Evolutionary conservation across 306 rosid genomes (phyloP), one percentile per base, ranked within the genome.

Genomic region (Pachyrhizus erosus): DNA sequence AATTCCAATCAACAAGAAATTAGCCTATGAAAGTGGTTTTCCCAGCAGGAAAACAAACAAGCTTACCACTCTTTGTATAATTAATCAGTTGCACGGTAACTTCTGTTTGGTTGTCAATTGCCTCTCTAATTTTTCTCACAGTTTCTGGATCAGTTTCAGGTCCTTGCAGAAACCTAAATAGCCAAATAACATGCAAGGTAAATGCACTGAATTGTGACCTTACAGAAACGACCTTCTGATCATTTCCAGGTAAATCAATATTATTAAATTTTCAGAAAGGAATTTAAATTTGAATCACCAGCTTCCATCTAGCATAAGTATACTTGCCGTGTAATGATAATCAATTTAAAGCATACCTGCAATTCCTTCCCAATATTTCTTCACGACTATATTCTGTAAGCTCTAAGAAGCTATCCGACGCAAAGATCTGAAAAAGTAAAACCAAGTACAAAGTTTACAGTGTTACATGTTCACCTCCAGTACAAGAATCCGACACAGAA

Each of bases 381-480:
- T 96, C 99, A 13, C 99, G 97, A 48, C 96, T 89, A 82, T 92
- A 93, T 87, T 96, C 99, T 1, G 99, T 92, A 40, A 96, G 97
- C 89, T 96, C 99, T 60, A 96, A 85, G 90, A 96, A 96, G 86
- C 99, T 96, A 87, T 96, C 99, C 18, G 99, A 96, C 20, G 99
- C 99, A 78, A 96, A 96, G 17, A 96, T 96, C 99, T 96, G 89
- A 82, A 82, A 85, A 66, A 13, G 39, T 54, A 2, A 52, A 70
- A 78, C 14, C 70, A 84, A 80, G 76, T 39, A 34, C 75, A 79
- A 40, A 83, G 66, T n/a, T 77, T 29, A 52, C 8, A 48, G 78
- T 77, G 42, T 55, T 48, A 64, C 49, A 77, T 57, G 52, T 54
- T 70, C 48, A 60, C 33, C 58, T 67, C 15, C 12, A 40, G 45